Evolutionary conservation across 345 rosid genomes (phyloP).

Genomic region (Hypericum perforatum): DNA sequence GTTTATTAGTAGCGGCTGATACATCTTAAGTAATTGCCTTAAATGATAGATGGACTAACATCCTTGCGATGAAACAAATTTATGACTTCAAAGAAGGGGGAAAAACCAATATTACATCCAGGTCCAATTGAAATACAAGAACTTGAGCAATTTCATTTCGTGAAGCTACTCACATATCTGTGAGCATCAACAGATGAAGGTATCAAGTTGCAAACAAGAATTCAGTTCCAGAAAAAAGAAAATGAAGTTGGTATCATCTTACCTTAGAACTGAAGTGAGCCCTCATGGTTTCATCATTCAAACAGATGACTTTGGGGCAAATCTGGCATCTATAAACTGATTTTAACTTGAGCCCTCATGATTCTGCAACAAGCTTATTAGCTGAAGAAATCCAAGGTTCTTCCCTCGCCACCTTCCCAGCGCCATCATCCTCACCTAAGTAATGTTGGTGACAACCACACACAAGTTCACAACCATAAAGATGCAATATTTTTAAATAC

Average conservation of each 20-base stretch:
- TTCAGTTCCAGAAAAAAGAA: background rate
- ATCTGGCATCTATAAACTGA: constrained; percentile 76
- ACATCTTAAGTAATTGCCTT: too few species aligned
- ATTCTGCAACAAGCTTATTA: constrained; percentile 1
- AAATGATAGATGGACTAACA: too few species aligned
- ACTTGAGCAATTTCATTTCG: too few species aligned
- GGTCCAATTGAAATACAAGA: too few species aligned
- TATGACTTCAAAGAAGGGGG: too few species aligned
- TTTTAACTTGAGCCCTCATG: constrained; percentile 35
- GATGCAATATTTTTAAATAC: constrained; percentile 19
- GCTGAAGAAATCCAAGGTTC: constrained; percentile 13
- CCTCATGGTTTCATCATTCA: constrained; percentile 58
- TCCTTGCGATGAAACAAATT: too few species aligned
- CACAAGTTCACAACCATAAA: background rate
- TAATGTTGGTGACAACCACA: background rate
- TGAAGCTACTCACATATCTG: too few species aligned
- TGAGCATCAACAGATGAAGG: background rate
- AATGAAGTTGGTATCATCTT: background rate
- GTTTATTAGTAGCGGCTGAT: too few species aligned
- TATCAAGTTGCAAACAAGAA: background rate
- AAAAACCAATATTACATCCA: too few species aligned
- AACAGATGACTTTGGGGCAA: constrained; percentile 61
- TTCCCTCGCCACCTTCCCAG: constrained; percentile 18
- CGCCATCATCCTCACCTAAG: constrained; percentile 31
- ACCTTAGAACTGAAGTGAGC: constrained; percentile 83